phyloP scores from a whole-genome alignment of 192 early-diverging fungal species.

The Irineochytrium annulatum region DNA sequence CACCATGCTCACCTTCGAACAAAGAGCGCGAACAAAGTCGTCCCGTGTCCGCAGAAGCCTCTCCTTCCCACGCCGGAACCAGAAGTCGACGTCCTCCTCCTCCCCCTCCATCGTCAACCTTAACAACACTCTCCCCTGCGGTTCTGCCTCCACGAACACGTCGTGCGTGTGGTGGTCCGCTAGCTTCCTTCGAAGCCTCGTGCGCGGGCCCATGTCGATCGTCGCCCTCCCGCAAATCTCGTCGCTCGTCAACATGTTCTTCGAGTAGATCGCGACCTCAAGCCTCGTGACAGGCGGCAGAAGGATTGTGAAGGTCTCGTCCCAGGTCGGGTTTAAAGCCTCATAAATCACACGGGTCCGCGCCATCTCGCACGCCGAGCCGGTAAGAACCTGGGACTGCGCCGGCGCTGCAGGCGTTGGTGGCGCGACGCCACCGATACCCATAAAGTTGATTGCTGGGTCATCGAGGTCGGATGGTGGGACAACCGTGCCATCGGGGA shows the following conservation, averaged over 20 bases:
- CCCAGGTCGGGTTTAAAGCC: conserved; percentile 52
- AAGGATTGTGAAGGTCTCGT: conserved; percentile 49
- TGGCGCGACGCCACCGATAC: background rate
- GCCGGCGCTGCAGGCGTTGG: background rate
- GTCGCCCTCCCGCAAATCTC: conserved; percentile 45
- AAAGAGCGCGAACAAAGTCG: conserved; percentile 46
- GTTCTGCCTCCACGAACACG: conserved; percentile 52
- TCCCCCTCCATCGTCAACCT: conserved; percentile 55
- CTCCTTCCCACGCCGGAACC: conserved; percentile 47
- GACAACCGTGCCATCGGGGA: conserved; percentile 53
- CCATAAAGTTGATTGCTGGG: too few relatives aligned
- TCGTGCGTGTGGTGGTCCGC: conserved; percentile 57
- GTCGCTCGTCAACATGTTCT: conserved; percentile 49
- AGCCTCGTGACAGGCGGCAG: conserved; percentile 46
- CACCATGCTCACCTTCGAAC: conserved; percentile 22
- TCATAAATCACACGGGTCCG: conserved; percentile 45
- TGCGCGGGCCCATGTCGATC: conserved; percentile 36
- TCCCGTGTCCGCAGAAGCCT: conserved; percentile 45
- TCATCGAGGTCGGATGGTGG: conserved; percentile 30
- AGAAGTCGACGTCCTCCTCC: conserved; percentile 56
- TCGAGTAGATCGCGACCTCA: conserved; percentile 42
- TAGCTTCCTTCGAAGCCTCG: conserved; percentile 37
- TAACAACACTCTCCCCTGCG: conserved; percentile 50
- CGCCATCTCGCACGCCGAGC: conserved; percentile 39
- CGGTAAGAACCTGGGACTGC: conserved; percentile 27